A percentile compares a stretch with the other conserved stretches of the same genome.
These are phyloP conservation scores for Aspergillus sp. DNA, from an alignment of 2,329 filamentous ascomycete species.

Conservation along the genomic window DNA sequence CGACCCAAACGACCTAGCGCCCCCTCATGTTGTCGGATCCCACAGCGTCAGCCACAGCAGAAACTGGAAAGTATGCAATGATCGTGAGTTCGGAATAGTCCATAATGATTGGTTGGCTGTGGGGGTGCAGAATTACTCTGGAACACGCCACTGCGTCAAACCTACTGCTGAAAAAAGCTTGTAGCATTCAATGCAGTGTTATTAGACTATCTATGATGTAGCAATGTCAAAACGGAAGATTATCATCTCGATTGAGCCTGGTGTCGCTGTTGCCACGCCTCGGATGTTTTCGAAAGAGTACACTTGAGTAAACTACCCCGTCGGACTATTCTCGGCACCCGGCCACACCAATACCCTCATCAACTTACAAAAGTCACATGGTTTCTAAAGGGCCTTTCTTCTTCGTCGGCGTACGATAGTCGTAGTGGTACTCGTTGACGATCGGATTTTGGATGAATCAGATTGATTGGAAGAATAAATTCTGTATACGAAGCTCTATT, in stretches of 20 bases:
- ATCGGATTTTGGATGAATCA: too few relatives aligned
- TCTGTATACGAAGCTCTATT: too few relatives aligned
- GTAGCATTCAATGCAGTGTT: too few relatives aligned
- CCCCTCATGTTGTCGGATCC: neutral
- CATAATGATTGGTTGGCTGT: neutral
- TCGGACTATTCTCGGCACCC: neutral
- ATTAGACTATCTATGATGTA: too few relatives aligned
- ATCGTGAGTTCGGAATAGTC: neutral
- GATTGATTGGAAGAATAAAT: too few relatives aligned
- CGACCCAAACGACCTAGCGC: too few relatives aligned
- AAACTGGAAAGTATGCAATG: too few relatives aligned
- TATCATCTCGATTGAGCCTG: neutral
- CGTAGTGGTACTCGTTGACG: too few relatives aligned
- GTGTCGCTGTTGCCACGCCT: neutral
- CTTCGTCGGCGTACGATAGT: too few relatives aligned
- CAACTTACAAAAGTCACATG: neutral
- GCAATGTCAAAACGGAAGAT: constrained; percentile 8
- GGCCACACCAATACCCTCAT: neutral
- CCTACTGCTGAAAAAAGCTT: too few relatives aligned
- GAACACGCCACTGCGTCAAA: too few relatives aligned
- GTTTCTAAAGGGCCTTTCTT: too few relatives aligned
- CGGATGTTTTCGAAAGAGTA: neutral
- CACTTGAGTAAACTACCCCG: neutral
- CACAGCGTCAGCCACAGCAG: neutral
- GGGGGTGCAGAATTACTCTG: neutral